phyloP scores from a whole-genome alignment of 1,139 yeast genomes.

The Blastobotrys elegans region DNA sequence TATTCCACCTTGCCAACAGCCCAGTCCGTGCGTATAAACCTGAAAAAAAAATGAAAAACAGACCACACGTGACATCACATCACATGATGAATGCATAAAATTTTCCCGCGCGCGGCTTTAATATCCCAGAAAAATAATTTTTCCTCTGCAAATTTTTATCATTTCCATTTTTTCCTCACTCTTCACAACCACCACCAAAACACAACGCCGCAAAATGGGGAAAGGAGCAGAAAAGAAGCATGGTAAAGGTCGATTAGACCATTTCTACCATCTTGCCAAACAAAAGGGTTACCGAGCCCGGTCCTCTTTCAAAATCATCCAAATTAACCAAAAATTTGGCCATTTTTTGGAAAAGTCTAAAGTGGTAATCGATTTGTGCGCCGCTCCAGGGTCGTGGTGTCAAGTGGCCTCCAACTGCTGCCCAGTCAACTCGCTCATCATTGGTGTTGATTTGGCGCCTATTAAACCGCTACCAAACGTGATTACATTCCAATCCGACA shows the following conservation, averaged over 20 bases:
- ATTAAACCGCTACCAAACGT: conserved; percentile 92
- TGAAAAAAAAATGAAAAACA: too few species aligned
- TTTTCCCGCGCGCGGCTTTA: too few species aligned
- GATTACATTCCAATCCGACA: conserved; percentile 92
- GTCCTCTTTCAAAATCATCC: conserved; percentile 93
- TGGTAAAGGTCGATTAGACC: conserved; percentile 98
- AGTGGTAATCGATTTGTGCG: conserved; percentile 96
- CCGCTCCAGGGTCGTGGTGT: conserved; percentile 99
- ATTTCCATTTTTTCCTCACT: too few species aligned
- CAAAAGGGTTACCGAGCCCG: conserved; percentile 99
- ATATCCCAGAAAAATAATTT: too few species aligned
- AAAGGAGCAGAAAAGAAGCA: conserved; percentile 75
- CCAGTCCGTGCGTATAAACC: too few species aligned
- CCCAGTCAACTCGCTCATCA: conserved; percentile 86
- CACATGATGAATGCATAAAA: too few species aligned
- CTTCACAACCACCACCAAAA: not conserved
- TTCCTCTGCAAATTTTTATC: too few species aligned
- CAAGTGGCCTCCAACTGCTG: conserved; percentile 94
- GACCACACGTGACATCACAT: too few species aligned
- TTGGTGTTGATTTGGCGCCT: conserved; percentile 97
- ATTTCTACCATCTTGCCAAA: conserved; percentile 91
- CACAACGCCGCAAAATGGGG: conserved; percentile 3
- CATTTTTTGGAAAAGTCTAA: conserved; percentile 94
- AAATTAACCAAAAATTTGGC: conserved; percentile 93
- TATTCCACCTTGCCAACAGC: too few species aligned